Conservation (phyloP, 2,329 filamentous ascomycete species). For the Aspergillus ruber region DNA sequence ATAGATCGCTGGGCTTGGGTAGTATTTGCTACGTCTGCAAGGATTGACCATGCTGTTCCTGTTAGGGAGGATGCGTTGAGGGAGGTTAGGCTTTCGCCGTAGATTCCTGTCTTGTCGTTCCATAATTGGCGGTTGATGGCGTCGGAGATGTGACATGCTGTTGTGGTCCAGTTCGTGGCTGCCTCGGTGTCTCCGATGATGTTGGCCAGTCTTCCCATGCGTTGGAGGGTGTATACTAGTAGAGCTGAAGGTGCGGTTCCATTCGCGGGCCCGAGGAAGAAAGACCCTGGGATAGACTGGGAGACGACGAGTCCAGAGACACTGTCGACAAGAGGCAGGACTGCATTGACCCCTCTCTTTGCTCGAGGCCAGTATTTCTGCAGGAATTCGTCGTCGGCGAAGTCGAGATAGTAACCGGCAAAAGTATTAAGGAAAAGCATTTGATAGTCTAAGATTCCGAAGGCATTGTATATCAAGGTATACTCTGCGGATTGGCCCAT, state of each 20-base stretch:
- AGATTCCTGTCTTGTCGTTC: conserved; percentile 5
- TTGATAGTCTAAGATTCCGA: conserved; percentile 15
- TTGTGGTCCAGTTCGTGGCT: background rate
- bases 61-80: conserved; percentile 4
- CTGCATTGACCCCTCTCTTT: background rate
- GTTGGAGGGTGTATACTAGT: conserved; percentile 7
- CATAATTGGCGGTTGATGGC: conserved; percentile 10
- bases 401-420: conserved; percentile 26
- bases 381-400: conserved; percentile 24
- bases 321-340: background rate
- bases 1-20: conserved; percentile 24
- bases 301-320: conserved; percentile 3
- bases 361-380: conserved; percentile 17
- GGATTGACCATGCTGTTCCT: conserved; percentile 5
- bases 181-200: conserved; percentile 4
- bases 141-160: background rate
- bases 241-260: conserved; percentile 9
- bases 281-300: conserved; percentile 12
- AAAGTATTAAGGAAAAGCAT: conserved; percentile 12
- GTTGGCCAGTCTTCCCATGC: conserved; percentile 5
- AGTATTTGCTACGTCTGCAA: conserved; percentile 18
- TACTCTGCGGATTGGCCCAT: conserved; percentile 10
- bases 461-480: conserved; percentile 3
- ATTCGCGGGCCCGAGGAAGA: conserved; percentile 5
- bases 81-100: conserved; percentile 3